A percentile compares a stretch with the other conserved stretches of the same genome.
Evolutionary conservation across 2,329 filamentous ascomycete species (phyloP).

Genomic region (Teratosphaeria epicoccoides): DNA sequence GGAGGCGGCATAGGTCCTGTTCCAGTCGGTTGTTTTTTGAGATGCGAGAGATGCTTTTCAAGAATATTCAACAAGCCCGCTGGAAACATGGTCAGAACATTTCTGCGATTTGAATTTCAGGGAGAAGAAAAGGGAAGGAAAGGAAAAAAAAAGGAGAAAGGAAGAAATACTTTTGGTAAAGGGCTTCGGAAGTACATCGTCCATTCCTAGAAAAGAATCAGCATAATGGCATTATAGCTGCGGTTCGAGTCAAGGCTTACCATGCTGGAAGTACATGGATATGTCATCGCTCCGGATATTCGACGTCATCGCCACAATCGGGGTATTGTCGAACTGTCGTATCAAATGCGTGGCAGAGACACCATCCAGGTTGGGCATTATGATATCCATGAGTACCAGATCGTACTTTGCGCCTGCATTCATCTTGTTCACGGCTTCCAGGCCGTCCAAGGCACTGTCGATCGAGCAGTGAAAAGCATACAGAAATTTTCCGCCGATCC

Average conservation of each 20-base stretch:
- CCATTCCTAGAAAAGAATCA: conserved; percentile 61
- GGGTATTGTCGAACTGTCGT: conserved; percentile 71
- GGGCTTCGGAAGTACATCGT: conserved; percentile 91
- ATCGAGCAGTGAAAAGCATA: conserved; percentile 55
- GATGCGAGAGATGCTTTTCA: conserved; percentile 75
- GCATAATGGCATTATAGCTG: too few species aligned
- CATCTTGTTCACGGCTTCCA: conserved; percentile 85
- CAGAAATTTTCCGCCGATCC: conserved; percentile 57
- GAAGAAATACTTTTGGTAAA: too few species aligned
- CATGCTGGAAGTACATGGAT: conserved; percentile 92
- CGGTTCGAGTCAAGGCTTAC: conserved; percentile 44
- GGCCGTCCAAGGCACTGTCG: conserved; percentile 63
- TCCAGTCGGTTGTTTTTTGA: conserved; percentile 49
- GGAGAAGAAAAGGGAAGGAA: too few species aligned
- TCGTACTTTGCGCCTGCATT: conserved; percentile 55
- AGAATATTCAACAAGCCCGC: conserved; percentile 69
- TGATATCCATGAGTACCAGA: conserved; percentile 53
- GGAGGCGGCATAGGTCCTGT: conserved; percentile 39
- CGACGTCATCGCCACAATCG: conserved; percentile 97
- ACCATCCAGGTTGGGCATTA: conserved; percentile 93
- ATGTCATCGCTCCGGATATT: conserved; percentile 96
- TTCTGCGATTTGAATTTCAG: too few species aligned
- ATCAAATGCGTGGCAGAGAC: conserved; percentile 92
- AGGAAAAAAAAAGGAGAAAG: too few species aligned
- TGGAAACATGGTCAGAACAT: too few species aligned